Percentiles rank a stretch among this genome's conserved stretches.
Conservation (phyloP, 352 stramenopile genomes). For the Globisporangium alternatum region DNA sequence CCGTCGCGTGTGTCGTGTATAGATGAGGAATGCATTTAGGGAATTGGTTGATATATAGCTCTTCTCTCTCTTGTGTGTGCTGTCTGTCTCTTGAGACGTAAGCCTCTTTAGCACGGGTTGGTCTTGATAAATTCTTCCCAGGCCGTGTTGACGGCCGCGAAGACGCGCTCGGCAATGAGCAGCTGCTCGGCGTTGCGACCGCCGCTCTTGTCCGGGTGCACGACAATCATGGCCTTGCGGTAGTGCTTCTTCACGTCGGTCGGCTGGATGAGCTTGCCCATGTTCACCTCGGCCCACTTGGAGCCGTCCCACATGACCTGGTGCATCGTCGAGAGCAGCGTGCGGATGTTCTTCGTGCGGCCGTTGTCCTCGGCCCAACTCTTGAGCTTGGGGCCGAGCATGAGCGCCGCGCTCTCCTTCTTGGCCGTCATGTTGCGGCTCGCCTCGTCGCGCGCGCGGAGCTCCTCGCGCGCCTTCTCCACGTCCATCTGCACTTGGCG, state of each 20-base stretch:
- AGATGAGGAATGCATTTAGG: conserved; percentile 34
- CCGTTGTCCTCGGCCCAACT: conserved; percentile 82
- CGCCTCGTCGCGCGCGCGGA: conserved; percentile 68
- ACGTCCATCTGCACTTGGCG: conserved; percentile 67
- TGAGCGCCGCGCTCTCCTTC: conserved; percentile 58
- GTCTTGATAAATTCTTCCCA: conserved; percentile 86
- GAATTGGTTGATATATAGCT: conserved; percentile 15
- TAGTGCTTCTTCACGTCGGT: conserved; percentile 91
- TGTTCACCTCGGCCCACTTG: conserved; percentile 87
- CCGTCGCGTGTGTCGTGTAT: conserved; percentile 9
- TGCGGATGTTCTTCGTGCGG: conserved; percentile 90
- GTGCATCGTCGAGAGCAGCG: conserved; percentile 90
- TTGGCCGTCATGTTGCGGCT: conserved; percentile 48
- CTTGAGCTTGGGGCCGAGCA: conserved; percentile 76
- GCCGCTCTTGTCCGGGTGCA: conserved; percentile 89
- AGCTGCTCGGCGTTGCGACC: conserved; percentile 85
- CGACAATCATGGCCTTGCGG: conserved; percentile 91
- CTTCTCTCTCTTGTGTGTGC: background rate
- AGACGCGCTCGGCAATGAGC: conserved; percentile 89
- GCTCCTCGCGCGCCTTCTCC: conserved; percentile 67
- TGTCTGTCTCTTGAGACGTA: no score
- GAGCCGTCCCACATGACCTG: conserved; percentile 88
- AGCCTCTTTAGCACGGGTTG: conserved; percentile 47
- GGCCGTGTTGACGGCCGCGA: conserved; percentile 87
- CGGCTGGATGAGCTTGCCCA: conserved; percentile 90